Evolutionary conservation across 345 rosid genomes (phyloP), one percentile per base, ranked within the genome.

Genomic region (Erodium maritimum): DNA sequence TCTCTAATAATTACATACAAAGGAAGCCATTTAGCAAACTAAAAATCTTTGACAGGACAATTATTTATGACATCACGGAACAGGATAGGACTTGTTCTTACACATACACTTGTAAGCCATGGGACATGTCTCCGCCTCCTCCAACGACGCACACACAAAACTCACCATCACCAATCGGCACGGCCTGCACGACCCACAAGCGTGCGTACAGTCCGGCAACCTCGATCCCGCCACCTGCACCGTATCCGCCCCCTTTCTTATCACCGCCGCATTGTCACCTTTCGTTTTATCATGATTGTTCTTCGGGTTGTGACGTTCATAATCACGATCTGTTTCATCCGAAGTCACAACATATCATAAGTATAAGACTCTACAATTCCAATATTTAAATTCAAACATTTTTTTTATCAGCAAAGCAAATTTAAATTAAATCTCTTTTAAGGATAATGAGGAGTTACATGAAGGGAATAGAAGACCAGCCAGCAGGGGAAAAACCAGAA

Each of bases 91-190:
- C 72, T 83, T 86, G 71, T 83, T 75, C 61, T 73, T 70, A 59
- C 99, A 93, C 96, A 83, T 84, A 83, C 99, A 93, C 74, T 85
- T 93, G 72, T 93, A 89, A 67, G 95, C 86, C 79, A 93, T 80
- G 10, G 96, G 99, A 75, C 99, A 93, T 37, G 99, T 80, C 84
- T 93, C 96, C 5, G 96, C 96, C 70, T 89, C 96, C 66, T 82
- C 82, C 7, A 86, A 64, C 14, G 95, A 67, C 29, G 99, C 79
- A 63, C 99, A 89, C 18, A 85, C 86, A 58, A 84, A 87, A 84
- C 96, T 89, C 52, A 93, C 91, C 88, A 89, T 85, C 46, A 93
- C 96, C 58, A 93, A 82, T 58, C 86, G 75, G 57, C 96, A 93
- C 9, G 99, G 95, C 6, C 74, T 74, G 74, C 97, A 90, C 10